Percentiles rank a stretch among this genome's conserved stretches.
Conservation (phyloP, 768 basidiomycete genomes). For the Leucogyrophana mollusca region DNA sequence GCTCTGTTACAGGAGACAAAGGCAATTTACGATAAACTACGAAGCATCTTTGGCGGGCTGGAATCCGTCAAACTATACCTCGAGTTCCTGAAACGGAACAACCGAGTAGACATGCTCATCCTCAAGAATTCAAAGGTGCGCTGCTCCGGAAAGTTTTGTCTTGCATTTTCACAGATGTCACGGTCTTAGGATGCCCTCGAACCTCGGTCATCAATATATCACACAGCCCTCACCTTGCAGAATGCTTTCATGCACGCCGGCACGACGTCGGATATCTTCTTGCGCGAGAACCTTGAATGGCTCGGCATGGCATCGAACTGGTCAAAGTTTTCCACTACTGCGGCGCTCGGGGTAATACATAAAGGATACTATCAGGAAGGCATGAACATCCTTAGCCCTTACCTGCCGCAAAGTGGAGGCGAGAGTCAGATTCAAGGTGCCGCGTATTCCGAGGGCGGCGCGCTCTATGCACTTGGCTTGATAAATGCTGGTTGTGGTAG, state of each 20-base stretch:
- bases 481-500: constrained; percentile 91
- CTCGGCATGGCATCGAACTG: constrained; percentile 93
- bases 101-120: constrained; percentile 88
- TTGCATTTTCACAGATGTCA: constrained; percentile 5
- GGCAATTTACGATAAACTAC: constrained; percentile 69
- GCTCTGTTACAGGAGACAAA: constrained; percentile 48
- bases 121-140: constrained; percentile 88
- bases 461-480: constrained; percentile 91
- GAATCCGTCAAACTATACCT: constrained; percentile 91
- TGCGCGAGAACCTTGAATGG: constrained; percentile 97
- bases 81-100: constrained; percentile 94
- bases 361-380: constrained; percentile 96
- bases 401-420: constrained; percentile 77
- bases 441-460: constrained; percentile 92
- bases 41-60: constrained; percentile 84
- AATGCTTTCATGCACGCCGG: constrained; percentile 99
- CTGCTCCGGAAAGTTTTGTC: not conserved
- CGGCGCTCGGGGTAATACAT: constrained; percentile 95
- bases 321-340: constrained; percentile 98
- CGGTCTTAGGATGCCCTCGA: constrained; percentile 77
- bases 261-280: constrained; percentile 90
- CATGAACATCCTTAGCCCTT: constrained; percentile 88
- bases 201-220: constrained; percentile 93
- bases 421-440: constrained; percentile 78
- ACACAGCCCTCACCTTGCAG: constrained; percentile 93